Conservation (phyloP, 1,139 yeast genomes). For the Yamadazyma membranifaciens region DNA sequence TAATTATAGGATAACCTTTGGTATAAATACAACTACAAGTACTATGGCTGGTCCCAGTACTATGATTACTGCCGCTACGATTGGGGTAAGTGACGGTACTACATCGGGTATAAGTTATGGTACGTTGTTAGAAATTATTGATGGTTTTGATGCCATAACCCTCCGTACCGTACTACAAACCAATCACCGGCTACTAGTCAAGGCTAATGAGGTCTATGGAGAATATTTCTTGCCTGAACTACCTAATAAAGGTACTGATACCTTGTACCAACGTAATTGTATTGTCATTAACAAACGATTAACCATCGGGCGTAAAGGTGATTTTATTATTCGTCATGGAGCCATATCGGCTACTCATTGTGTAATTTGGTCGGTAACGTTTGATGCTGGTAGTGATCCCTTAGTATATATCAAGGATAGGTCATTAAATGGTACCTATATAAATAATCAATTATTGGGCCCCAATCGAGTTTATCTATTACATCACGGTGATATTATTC, state of each 20-base stretch:
- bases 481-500: conserved; percentile 43
- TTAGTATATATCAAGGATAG: conserved; percentile 52
- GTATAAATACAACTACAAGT: too few relatives aligned
- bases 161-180: neutral
- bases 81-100: too few relatives aligned
- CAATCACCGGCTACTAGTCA: neutral
- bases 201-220: neutral
- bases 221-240: neutral
- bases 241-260: neutral
- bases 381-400: conserved; percentile 48
- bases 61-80: too few relatives aligned
- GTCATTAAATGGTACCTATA: conserved; percentile 53
- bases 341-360: conserved; percentile 44
- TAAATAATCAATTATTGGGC: conserved; percentile 38
- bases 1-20: neutral
- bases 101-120: too few relatives aligned
- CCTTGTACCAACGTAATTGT: too few relatives aligned
- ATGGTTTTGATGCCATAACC: neutral
- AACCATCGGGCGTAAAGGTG: neutral
- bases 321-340: conserved; percentile 7
- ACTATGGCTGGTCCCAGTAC: too few relatives aligned
- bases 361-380: conserved; percentile 46
- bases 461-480: conserved; percentile 35
- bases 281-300: neutral
- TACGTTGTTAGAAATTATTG: neutral